Conservation (phyloP, 306 rosid genomes). For the Psophocarpus tetragonolobus region DNA sequence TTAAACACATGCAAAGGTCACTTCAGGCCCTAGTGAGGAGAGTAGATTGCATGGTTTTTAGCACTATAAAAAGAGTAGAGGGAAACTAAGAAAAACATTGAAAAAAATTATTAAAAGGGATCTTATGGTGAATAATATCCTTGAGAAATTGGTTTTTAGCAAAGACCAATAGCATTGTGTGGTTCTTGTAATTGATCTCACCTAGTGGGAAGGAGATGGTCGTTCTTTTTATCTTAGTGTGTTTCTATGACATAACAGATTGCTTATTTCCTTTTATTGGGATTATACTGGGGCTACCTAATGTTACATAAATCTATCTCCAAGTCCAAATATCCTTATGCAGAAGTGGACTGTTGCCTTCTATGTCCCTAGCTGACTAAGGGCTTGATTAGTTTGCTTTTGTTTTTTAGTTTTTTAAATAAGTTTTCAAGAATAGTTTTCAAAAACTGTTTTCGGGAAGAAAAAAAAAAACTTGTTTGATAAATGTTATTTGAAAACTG, state of each 20-base stretch:
- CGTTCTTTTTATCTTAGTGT: neutral
- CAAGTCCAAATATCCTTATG: neutral
- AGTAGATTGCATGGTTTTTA: neutral
- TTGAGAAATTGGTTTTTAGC: neutral
- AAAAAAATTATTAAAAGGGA: neutral
- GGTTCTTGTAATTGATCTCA: neutral
- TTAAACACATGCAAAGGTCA: neutral
- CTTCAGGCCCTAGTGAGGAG: neutral
- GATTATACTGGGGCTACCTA: neutral
- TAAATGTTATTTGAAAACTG: no score
- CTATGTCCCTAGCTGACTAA: slow-evolving; percentile 3
- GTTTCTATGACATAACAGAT: neutral
- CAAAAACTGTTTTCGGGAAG: no score
- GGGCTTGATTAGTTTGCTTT: no score
- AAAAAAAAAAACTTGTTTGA: no score
- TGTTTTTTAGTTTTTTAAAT: no score
- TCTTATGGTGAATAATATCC: neutral
- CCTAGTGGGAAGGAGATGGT: neutral
- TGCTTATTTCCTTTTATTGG: neutral
- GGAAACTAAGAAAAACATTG: neutral
- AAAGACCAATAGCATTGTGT: neutral
- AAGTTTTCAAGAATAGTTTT: no score
- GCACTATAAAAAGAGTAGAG: neutral
- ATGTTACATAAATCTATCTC: neutral
- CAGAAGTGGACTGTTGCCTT: neutral